phyloP scores from a whole-genome alignment of 2,329 filamentous ascomycete species.

The Cercospora zeae-maydis region DNA sequence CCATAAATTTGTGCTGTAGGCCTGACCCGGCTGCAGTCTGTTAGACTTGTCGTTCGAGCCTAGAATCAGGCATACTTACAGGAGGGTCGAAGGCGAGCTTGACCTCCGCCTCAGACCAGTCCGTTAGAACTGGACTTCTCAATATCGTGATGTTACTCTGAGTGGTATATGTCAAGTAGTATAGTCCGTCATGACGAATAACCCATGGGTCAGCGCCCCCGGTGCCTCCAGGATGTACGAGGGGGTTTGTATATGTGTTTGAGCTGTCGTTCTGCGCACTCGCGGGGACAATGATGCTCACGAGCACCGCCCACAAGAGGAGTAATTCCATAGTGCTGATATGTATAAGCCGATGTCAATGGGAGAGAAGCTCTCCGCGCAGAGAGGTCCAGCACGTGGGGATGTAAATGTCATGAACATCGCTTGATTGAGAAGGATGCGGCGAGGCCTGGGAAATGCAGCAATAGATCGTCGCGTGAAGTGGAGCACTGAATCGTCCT shows the following conservation, averaged over 20 bases:
- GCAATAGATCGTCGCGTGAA: not conserved
- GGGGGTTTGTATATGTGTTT: slow-evolving; percentile 46
- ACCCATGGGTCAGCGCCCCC: slow-evolving; percentile 48
- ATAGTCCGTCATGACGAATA: slow-evolving; percentile 41
- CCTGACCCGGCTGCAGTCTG: slow-evolving; percentile 32
- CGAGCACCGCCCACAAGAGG: slow-evolving; percentile 9
- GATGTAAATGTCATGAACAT: not conserved
- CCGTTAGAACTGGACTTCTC: slow-evolving; percentile 41
- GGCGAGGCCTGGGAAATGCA: not conserved
- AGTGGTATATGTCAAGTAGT: slow-evolving; percentile 48
- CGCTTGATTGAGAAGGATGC: not conserved
- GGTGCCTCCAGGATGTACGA: slow-evolving; percentile 31
- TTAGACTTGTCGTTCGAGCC: not conserved
- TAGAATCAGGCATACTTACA: slow-evolving; percentile 3
- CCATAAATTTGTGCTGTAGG: slow-evolving; percentile 50
- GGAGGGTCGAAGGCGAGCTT: slow-evolving; percentile 44
- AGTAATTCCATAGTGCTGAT: not conserved
- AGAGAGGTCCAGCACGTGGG: not conserved
- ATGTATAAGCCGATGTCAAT: not conserved
- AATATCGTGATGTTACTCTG: slow-evolving; percentile 44
- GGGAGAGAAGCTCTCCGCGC: not conserved
- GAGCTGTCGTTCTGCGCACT: slow-evolving; percentile 23
- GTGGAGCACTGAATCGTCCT: too few species aligned
- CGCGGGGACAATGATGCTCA: slow-evolving; percentile 14
- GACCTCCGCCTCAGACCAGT: slow-evolving; percentile 46